Percentiles rank a stretch among this genome's conserved stretches.
Conservation (phyloP, 2,329 filamentous ascomycete species). For the Ceratocystis diversiconidia region DNA sequence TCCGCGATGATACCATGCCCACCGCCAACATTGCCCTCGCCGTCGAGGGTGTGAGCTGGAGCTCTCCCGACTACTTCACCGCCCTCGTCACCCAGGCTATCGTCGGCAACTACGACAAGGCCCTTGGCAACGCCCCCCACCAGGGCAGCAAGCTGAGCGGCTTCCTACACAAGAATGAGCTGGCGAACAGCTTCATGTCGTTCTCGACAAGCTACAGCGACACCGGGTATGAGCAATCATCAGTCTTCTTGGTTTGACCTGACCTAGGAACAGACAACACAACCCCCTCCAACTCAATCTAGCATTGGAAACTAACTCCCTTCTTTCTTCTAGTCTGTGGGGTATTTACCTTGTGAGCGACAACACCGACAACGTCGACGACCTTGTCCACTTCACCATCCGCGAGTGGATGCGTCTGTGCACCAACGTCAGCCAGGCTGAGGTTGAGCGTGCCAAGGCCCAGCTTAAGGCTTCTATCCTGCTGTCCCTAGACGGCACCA, state of each 20-base stretch:
- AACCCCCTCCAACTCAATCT: background rate
- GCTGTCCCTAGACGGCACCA: slow-evolving; percentile 92
- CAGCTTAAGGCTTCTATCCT: slow-evolving; percentile 98
- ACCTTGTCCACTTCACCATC: slow-evolving; percentile 95
- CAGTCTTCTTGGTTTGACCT: background rate
- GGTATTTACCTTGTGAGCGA: slow-evolving; percentile 97
- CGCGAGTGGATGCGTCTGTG: slow-evolving; percentile 96
- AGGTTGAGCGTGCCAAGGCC: slow-evolving; percentile 96
- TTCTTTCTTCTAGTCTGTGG: slow-evolving; percentile 58
- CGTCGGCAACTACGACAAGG: slow-evolving; percentile 98
- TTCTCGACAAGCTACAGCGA: slow-evolving; percentile 99
- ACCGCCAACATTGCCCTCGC: slow-evolving; percentile 97
- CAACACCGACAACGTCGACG: slow-evolving; percentile 73
- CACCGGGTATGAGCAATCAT: slow-evolving; percentile 62
- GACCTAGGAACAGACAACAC: background rate
- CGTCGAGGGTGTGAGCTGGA: slow-evolving; percentile 99
- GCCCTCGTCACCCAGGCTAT: slow-evolving; percentile 95
- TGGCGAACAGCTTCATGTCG: slow-evolving; percentile 99
- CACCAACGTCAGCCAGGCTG: slow-evolving; percentile 71
- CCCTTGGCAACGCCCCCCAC: slow-evolving; percentile 93
- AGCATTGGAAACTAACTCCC: background rate
- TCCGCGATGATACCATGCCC: slow-evolving; percentile 90
- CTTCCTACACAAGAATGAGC: slow-evolving; percentile 82
- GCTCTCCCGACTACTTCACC: slow-evolving; percentile 97
- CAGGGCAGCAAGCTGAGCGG: slow-evolving; percentile 96